A percentile compares a stretch with the other conserved stretches of the same genome.
Conservation (phyloP, 371 early-diverging fungal species). For the Lichtheimia hyalospora region DNA sequence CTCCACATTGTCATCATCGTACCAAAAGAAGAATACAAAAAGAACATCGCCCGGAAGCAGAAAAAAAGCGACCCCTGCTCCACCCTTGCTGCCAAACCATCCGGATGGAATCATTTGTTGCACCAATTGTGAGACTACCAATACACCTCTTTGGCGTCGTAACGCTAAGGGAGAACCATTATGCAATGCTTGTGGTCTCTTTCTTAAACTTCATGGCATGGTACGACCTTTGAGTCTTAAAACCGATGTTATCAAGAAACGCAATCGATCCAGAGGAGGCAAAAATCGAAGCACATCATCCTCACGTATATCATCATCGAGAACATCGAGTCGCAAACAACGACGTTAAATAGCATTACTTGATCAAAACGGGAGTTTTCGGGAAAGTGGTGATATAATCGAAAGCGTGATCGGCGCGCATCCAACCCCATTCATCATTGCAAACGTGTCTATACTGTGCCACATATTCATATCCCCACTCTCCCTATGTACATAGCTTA, state of each 20-base stretch:
- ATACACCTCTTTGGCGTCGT: slow-evolving; percentile 97
- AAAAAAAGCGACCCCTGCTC: neutral
- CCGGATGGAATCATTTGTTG: slow-evolving; percentile 51
- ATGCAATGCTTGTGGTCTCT: slow-evolving; percentile 70
- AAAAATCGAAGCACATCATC: neutral
- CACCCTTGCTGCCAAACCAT: slow-evolving; percentile 6
- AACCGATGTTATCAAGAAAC: slow-evolving; percentile 83
- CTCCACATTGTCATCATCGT: neutral
- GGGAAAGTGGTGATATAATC: neutral
- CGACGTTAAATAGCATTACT: neutral
- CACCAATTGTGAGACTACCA: slow-evolving; percentile 88
- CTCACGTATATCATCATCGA: neutral
- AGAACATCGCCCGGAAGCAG: neutral
- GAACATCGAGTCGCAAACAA: neutral
- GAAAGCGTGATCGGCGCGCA: too few species aligned
- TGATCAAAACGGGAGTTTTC: slow-evolving; percentile 5
- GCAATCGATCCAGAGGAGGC: slow-evolving; percentile 40
- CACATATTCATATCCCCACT: neutral
- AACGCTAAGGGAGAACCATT: slow-evolving; percentile 69
- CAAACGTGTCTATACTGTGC: neutral
- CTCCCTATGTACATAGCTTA: slow-evolving; percentile 1
- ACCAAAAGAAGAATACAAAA: neutral
- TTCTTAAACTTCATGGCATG: slow-evolving; percentile 83
- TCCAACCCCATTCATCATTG: too few species aligned
- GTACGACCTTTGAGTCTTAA: slow-evolving; percentile 83